phyloP scores from a whole-genome alignment of 2,329 filamentous ascomycete species.

The Fusarium dlaminii region DNA sequence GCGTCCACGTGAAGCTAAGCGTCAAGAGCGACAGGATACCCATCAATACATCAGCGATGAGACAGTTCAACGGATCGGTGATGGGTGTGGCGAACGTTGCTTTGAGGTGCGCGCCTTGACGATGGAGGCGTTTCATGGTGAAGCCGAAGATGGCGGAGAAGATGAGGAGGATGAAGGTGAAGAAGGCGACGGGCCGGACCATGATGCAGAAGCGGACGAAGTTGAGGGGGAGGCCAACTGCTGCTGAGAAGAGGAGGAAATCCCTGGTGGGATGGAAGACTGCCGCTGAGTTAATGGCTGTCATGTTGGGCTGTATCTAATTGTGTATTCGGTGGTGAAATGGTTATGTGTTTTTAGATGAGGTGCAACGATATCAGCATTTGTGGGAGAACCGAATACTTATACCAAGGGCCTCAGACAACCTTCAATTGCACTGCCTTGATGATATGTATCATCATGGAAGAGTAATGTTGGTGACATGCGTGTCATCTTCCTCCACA shows the following conservation, averaged over 20 bases:
- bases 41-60: not conserved
- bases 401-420: not conserved
- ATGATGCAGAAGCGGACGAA: constrained; percentile 4
- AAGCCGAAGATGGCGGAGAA: not conserved
- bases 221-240: not conserved
- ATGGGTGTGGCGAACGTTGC: not conserved
- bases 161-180: not conserved
- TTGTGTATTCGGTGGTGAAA: not conserved
- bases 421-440: not conserved
- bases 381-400: not conserved
- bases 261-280: not conserved
- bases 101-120: not conserved
- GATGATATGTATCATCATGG: not conserved
- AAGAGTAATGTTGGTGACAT: not conserved
- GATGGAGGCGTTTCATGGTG: not conserved
- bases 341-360: accelerated
- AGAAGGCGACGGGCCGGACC: not conserved
- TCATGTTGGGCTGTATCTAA: not conserved
- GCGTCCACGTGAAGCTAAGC: not conserved
- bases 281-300: not conserved
- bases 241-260: not conserved
- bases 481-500: not conserved
- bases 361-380: accelerated
- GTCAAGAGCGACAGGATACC: not conserved
- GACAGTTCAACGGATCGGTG: not conserved